A percentile compares a stretch with the other conserved stretches of the same genome.
phyloP scores from a whole-genome alignment of 441 rosid genomes.

The Macaranga tanarius region DNA sequence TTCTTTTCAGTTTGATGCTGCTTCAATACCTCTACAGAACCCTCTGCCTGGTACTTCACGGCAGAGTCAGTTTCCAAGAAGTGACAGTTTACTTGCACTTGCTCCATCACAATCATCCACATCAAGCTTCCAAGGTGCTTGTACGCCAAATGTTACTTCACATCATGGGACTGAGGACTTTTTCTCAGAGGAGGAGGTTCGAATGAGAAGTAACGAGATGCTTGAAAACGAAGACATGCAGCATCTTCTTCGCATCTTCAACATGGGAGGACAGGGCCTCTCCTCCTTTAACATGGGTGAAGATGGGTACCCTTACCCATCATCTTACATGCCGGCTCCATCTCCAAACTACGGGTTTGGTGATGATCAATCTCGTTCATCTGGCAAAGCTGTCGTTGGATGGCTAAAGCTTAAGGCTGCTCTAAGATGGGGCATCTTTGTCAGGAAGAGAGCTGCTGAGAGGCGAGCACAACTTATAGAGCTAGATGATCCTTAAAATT shows the following conservation, averaged over 20 bases:
- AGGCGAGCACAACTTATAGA: conserved; percentile 81
- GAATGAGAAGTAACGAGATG: conserved; percentile 81
- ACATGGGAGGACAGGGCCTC: conserved; percentile 59
- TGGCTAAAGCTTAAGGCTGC: conserved; percentile 99
- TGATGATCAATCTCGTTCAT: conserved; percentile 58
- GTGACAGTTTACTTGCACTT: conserved; percentile 43
- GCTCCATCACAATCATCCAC: conserved; percentile 43
- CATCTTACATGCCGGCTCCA: conserved; percentile 48
- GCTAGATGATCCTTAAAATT: conserved; percentile 47
- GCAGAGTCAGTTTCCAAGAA: conserved; percentile 43
- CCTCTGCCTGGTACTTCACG: conserved; percentile 34
- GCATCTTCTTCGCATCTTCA: conserved; percentile 63
- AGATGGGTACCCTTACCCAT: conserved; percentile 54
- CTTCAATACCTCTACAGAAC: conserved; percentile 47
- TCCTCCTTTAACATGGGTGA: conserved; percentile 47
- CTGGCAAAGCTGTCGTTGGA: conserved; percentile 87
- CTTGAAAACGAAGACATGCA: conserved; percentile 94
- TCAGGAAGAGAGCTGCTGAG: conserved; percentile 87
- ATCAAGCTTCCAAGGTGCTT: conserved; percentile 40
- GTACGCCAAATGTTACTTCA: conserved; percentile 39
- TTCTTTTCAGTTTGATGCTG: conserved; percentile 46
- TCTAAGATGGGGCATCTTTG: conserved; percentile 88
- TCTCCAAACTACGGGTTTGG: conserved; percentile 42
- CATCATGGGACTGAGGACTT: conserved; percentile 55
- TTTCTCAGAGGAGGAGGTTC: conserved; percentile 79